phyloP scores from a whole-genome alignment of 176 grass and related monocot species.

The Musa beccarii region DNA sequence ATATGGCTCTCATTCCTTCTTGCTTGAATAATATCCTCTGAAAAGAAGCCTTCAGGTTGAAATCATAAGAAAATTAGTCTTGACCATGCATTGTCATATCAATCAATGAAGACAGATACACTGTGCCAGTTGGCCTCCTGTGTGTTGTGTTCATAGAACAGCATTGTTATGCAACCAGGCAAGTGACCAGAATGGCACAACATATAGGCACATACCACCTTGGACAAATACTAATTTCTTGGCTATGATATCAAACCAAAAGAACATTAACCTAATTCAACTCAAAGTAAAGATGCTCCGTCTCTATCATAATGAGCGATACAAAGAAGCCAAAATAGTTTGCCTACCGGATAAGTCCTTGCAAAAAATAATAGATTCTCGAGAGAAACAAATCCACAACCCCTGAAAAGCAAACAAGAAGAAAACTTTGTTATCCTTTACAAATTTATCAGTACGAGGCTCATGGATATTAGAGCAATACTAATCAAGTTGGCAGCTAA shows the following conservation, averaged over 20 bases:
- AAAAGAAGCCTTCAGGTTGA: constrained; percentile 54
- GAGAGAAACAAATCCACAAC: constrained; percentile 66
- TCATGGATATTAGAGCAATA: not conserved
- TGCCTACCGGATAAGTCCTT: constrained; percentile 67
- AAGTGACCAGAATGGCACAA: not conserved
- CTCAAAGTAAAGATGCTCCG: not conserved
- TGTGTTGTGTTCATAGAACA: not conserved
- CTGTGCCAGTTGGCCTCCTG: too few relatives aligned
- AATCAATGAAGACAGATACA: too few relatives aligned
- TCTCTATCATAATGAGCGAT: not conserved
- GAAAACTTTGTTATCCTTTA: not conserved
- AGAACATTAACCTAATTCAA: not conserved
- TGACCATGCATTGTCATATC: not conserved
- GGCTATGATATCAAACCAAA: not conserved
- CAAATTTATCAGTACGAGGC: not conserved
- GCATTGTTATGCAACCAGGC: not conserved
- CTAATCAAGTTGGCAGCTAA: not conserved
- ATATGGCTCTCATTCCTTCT: constrained; percentile 55
- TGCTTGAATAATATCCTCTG: constrained; percentile 72
- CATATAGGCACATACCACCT: not conserved
- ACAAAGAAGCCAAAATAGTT: not conserved
- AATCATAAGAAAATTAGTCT: constrained; percentile 6
- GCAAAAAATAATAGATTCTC: constrained; percentile 76
- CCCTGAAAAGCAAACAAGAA: constrained; percentile 38
- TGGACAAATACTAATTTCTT: not conserved